Evolutionary conservation across 1,139 yeast genomes (phyloP).

Genomic region (Lodderomyces beijingensis): DNA sequence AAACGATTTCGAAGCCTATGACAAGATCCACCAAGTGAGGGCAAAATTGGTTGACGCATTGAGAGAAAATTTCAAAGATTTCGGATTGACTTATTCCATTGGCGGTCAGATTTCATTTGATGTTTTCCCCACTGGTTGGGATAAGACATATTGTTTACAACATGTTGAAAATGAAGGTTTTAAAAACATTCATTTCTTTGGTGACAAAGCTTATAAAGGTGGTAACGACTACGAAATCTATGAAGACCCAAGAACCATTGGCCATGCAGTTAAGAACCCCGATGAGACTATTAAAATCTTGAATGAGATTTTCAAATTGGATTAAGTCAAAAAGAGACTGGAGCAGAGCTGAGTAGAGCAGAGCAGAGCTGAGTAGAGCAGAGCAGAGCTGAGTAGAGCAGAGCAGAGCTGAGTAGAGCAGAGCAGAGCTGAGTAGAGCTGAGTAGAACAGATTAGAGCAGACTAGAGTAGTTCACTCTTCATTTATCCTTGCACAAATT

Average conservation of each 20-base stretch:
- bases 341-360: too few relatives aligned
- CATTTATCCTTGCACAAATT: too few relatives aligned
- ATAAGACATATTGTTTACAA: conserved; percentile 94
- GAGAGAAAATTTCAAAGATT: conserved; percentile 75
- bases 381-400: too few relatives aligned
- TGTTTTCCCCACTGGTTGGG: conserved; percentile 99
- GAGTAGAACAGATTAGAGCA: background rate
- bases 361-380: too few relatives aligned
- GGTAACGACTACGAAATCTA: conserved; percentile 98
- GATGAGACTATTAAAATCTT: conserved; percentile 82
- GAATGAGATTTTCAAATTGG: conserved; percentile 67
- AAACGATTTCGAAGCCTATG: conserved; percentile 83
- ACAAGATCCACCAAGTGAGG: conserved; percentile 76
- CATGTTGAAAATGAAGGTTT: conserved; percentile 86
- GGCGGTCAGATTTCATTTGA: conserved; percentile 99
- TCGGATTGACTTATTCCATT: conserved; percentile 87
- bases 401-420: too few relatives aligned
- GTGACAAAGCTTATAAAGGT: conserved; percentile 96
- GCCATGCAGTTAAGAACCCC: conserved; percentile 89
- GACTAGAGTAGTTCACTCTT: too few relatives aligned
- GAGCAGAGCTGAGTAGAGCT: too few relatives aligned
- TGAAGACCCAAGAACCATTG: conserved; percentile 85
- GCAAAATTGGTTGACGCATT: conserved; percentile 78
- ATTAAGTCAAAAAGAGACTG: conserved; percentile 2
- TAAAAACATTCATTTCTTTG: conserved; percentile 90